Conservation (phyloP, 148 eudicot species). For the Fallopia convolvulus region DNA sequence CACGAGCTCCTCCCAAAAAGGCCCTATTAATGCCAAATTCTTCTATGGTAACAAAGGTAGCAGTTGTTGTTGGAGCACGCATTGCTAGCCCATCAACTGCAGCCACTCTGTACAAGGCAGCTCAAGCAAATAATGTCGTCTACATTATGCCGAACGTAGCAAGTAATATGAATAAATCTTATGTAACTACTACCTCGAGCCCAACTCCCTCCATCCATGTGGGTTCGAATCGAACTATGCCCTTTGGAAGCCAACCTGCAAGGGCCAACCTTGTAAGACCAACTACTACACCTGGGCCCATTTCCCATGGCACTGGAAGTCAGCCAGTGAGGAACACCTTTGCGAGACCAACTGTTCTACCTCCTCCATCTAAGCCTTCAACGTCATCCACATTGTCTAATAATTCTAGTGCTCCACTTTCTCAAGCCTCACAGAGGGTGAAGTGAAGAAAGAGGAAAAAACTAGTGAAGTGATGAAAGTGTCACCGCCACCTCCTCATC, state of each 20-base stretch:
- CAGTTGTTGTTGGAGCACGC: conserved; percentile 91
- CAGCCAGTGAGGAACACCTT: conserved; percentile 29
- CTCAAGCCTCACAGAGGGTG: background rate
- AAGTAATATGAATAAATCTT: conserved; percentile 28
- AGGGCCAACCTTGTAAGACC: conserved; percentile 29
- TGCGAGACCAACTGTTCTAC: conserved; percentile 21
- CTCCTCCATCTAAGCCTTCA: background rate
- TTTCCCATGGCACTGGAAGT: conserved; percentile 24
- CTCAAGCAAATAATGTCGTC: conserved; percentile 54
- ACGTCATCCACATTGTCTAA: background rate
- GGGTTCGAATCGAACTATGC: conserved; percentile 26
- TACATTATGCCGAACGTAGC: conserved; percentile 45
- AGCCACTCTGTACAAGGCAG: conserved; percentile 45
- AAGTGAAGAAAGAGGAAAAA: background rate
- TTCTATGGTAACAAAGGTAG: conserved; percentile 62
- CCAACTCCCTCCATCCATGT: conserved; percentile 28
- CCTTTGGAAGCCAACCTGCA: conserved; percentile 26
- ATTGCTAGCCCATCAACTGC: conserved; percentile 53
- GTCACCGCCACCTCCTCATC: background rate
- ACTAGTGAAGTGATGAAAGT: background rate
- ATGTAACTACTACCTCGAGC: conserved; percentile 20
- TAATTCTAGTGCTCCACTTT: background rate
- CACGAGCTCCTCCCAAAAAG: conserved; percentile 30
- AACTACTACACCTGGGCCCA: conserved; percentile 19
- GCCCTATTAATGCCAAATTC: conserved; percentile 36